Base-by-base conservation (phyloP, 345 rosid genomes). In the Barbarea vulgaris region DNA sequence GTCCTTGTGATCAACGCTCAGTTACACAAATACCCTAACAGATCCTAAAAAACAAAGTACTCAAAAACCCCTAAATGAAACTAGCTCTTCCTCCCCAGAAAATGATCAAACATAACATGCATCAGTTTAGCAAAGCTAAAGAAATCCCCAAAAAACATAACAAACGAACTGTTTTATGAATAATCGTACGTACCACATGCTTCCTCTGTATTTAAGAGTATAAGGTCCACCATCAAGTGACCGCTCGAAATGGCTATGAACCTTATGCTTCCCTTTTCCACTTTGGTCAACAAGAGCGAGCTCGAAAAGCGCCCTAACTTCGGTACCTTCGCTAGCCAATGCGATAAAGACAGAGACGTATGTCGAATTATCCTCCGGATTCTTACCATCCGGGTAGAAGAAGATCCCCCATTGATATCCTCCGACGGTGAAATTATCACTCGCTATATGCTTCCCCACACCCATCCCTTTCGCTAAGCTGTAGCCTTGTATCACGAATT, bases 361-460 rank as follows among this genome's bases (percentile, higher is more conserved):
- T 36, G 82, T 17, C 25, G 91, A 76, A 34, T 65, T 84, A 73
- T 96, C 97, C 81, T 91, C 97, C 0, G 85, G 88, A 66, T 87
- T 93, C 76, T 89, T 96, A 6, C 98, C 99, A 69, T 93, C 93
- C 2, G 99, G 99, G 74, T 93, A 96, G 65, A 96, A 96, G 81
- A 88, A 93, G 76, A 96, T 81, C 71, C 91, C 98, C 99, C 99
- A 96, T 58, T 93, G 89, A 55, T 84, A 93, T 1, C 99, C 99
- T 9, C 97, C 99, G 8, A 91, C 94, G n/a, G 93, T 70, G 77
- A 96, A 93, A 18, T 85, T 69, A 36, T 91, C 97, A 81, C 98
- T 92, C 47, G 91, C 53, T 61, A 96, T 84, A 83, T 87, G 89
- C 64, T 89, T 91, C n/a, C 99, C 98, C 0, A 89, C 51, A 0